Evolutionary conservation across 2,329 filamentous ascomycete genomes (phyloP).

Genomic region (Penicillium sp.): DNA sequence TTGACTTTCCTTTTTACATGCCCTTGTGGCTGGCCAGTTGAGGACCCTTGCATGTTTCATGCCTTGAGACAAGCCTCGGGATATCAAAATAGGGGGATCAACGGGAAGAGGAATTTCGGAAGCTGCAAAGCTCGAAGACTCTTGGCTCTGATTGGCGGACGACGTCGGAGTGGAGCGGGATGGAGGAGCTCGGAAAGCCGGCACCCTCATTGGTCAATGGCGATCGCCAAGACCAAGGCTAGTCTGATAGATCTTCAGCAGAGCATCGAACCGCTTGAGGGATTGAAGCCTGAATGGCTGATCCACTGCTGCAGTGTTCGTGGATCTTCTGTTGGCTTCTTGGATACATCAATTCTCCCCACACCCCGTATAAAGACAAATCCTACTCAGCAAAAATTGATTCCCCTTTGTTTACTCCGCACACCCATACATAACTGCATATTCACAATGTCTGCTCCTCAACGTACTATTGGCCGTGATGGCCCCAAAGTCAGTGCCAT

Average conservation of each 20-base stretch:
- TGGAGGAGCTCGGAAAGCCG: neutral
- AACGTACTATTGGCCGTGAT: slow-evolving; percentile 17
- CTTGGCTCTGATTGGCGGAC: neutral
- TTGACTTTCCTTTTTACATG: slow-evolving; percentile 19
- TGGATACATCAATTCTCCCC: neutral
- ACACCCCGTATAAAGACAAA: neutral
- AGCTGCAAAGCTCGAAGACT: neutral
- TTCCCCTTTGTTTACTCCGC: neutral
- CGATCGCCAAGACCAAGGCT: neutral
- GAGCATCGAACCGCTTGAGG: neutral
- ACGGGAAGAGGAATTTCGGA: neutral
- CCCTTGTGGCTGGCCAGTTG: neutral
- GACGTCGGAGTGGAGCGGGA: neutral
- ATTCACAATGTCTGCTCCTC: slow-evolving; percentile 11
- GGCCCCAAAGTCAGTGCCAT: slow-evolving; percentile 24
- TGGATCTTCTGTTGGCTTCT: neutral
- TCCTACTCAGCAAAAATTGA: neutral
- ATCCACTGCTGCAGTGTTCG: neutral
- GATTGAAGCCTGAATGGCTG: neutral
- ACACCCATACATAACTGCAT: neutral
- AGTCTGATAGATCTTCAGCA: neutral
- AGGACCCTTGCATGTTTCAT: neutral
- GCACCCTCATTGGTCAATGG: neutral
- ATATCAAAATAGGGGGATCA: neutral
- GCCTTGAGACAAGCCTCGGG: neutral